These are phyloP conservation scores for Clavaria fumosa DNA, from an alignment of 768 basidiomycete species.

Conservation along the genomic window DNA sequence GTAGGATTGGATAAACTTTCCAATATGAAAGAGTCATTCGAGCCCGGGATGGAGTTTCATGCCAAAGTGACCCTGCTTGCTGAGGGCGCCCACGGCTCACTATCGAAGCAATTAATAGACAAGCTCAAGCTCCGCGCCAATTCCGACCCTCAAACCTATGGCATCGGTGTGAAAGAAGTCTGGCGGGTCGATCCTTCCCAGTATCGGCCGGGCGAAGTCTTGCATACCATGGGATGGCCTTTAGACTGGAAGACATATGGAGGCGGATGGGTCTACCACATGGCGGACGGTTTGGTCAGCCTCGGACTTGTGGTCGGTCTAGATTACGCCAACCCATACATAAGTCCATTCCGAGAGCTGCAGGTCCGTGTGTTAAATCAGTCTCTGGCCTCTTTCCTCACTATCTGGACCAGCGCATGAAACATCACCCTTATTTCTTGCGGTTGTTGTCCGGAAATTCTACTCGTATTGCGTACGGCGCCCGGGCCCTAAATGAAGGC, in stretches of 20 bases:
- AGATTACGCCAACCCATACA: constrained; percentile 88
- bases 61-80: constrained; percentile 86
- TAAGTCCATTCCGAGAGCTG: constrained; percentile 84
- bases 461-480: constrained; percentile 79
- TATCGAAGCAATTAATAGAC: constrained; percentile 65
- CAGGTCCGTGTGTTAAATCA: constrained; percentile 39
- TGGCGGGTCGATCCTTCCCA: constrained; percentile 66
- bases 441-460: constrained; percentile 48
- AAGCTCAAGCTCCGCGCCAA: constrained; percentile 59
- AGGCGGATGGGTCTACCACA: constrained; percentile 91
- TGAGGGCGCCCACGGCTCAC: constrained; percentile 88
- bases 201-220: constrained; percentile 63
- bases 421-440: constrained; percentile 89
- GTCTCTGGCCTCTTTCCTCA: constrained; percentile 4
- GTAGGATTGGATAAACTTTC: constrained; percentile 74
- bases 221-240: constrained; percentile 94
- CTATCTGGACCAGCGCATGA: constrained; percentile 40
- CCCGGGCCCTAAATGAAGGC: constrained; percentile 81
- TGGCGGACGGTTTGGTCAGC: constrained; percentile 81
- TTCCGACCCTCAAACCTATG: constrained; percentile 84
- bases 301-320: constrained; percentile 86
- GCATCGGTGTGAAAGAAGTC: constrained; percentile 91
- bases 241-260: constrained; percentile 74
- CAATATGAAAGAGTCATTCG: constrained; percentile 72
- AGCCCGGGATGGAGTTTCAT: constrained; percentile 93